Evolutionary conservation across 345 rosid species (phyloP).

Genomic region (Erysimum cheiranthoides): DNA sequence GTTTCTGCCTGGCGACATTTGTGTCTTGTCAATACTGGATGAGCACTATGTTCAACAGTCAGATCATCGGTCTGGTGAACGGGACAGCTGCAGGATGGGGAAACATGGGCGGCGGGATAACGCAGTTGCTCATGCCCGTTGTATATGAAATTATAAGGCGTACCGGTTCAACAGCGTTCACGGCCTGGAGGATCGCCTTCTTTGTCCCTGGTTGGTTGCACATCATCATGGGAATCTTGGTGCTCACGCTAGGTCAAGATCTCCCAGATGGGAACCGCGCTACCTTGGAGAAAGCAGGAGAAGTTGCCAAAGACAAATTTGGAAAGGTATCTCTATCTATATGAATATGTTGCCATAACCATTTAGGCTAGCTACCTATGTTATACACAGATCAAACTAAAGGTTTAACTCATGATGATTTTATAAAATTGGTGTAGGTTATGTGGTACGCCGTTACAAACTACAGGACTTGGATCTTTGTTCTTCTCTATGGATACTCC

Average conservation of each 20-base stretch:
- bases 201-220: constrained; percentile 73
- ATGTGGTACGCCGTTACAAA: constrained; percentile 62
- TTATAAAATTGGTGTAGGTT: constrained; percentile 43
- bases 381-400: neutral
- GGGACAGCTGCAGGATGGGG: constrained; percentile 94
- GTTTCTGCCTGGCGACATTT: constrained; percentile 81
- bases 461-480: constrained; percentile 71
- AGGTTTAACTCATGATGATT: neutral
- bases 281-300: constrained; percentile 65
- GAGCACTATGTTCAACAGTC: constrained; percentile 85
- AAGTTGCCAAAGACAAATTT: constrained; percentile 66
- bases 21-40: constrained; percentile 93
- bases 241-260: constrained; percentile 79
- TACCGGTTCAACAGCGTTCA: constrained; percentile 66
- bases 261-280: constrained; percentile 74
- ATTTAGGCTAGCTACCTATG: neutral
- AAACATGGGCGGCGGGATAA: constrained; percentile 81
- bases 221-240: constrained; percentile 68
- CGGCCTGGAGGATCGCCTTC: constrained; percentile 84
- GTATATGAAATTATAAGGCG: constrained; percentile 62
- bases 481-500: constrained; percentile 69
- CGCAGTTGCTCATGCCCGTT: constrained; percentile 76
- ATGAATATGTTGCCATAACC: neutral
- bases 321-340: constrained; percentile 52
- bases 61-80: constrained; percentile 76